phyloP scores from a whole-genome alignment of 805 yeast species.

The Pichia membranifaciens region DNA sequence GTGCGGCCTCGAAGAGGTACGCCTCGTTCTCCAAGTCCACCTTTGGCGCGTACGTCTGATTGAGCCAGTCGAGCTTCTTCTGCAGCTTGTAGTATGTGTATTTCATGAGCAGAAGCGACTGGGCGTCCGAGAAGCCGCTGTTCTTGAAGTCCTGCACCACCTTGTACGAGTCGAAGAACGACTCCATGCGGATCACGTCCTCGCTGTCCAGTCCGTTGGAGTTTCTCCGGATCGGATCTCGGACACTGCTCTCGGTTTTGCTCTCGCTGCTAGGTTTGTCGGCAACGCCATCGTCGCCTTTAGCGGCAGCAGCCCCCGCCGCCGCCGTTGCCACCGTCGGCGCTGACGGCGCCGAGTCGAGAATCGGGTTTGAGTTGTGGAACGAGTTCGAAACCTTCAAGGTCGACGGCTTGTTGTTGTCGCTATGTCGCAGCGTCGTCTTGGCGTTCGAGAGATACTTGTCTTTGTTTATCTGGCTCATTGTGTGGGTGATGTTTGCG shows the following conservation, averaged over 20 bases:
- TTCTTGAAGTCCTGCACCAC: slow-evolving; percentile 47
- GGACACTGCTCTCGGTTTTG: background rate
- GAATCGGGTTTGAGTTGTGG: background rate
- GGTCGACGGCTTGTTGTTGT: background rate
- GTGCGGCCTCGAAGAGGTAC: slow-evolving; percentile 87
- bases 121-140: slow-evolving; percentile 56
- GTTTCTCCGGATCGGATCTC: background rate
- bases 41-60: slow-evolving; percentile 42
- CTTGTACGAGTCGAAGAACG: slow-evolving; percentile 56
- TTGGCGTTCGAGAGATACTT: slow-evolving; percentile 6
- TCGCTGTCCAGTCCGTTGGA: slow-evolving; percentile 1
- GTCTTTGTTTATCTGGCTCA: slow-evolving; percentile 27
- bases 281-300: slow-evolving; percentile 8
- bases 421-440: background rate
- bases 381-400: background rate
- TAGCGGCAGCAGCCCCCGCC: background rate
- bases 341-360: background rate
- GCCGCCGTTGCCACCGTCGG: background rate
- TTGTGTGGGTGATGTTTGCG: slow-evolving; percentile 24
- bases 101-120: slow-evolving; percentile 54
- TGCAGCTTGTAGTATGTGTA: slow-evolving; percentile 33
- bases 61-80: slow-evolving; percentile 40
- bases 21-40: slow-evolving; percentile 82
- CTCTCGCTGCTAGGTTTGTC: background rate
- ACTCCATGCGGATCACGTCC: slow-evolving; percentile 26